Base-by-base conservation (phyloP, 129 eudicot species). In the Centrapalus pauciflorus region DNA sequence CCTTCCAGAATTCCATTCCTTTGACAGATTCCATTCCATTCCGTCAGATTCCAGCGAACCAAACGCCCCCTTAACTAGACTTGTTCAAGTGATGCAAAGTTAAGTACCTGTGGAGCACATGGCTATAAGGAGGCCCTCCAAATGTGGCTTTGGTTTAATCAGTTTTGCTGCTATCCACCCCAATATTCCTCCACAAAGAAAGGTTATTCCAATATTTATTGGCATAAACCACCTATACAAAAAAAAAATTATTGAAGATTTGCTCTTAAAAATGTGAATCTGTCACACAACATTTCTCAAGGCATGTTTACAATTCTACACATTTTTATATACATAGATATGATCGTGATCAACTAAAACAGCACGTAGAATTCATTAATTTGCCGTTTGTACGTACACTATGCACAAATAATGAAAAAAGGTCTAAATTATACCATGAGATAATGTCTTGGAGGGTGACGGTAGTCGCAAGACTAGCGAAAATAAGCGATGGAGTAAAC, bases 191-290 rank as follows among this genome's bases (percentile, higher is more conserved):
- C 96, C 94, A 64, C 77, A 30, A 35, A 85, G 19, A 74, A 85
- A 85, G 26, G 94, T 85, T 33, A 89, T 33, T 17, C 85, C 92
- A 71, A 79, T 69, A 59, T 89, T 83, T 13, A 85, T 57, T 19
- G 92, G 92, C 96, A 88, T 88, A 61, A 88, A 88, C 96, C 96
- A 91, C 97, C 97, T 90, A 60, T 30, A 51, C n/a, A n/a, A n/a
- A n/a, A n/a, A n/a, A n/a, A n/a, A n/a, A n/a, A n/a, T n/a, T n/a
- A n/a, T n/a, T n/a, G n/a, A n/a, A n/a, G n/a, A n/a, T n/a, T n/a
- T n/a, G n/a, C n/a, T n/a, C n/a, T n/a, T n/a, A n/a, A n/a, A n/a
- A n/a, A n/a, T n/a, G n/a, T n/a, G 0, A 26, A 26, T 54, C 33
- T 2, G 4, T 41, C 20, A 41, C 8, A 13, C 11, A 40, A 35